Base-by-base conservation (phyloP, 164 flowering plant species). In the Chimonanthus praecox region DNA sequence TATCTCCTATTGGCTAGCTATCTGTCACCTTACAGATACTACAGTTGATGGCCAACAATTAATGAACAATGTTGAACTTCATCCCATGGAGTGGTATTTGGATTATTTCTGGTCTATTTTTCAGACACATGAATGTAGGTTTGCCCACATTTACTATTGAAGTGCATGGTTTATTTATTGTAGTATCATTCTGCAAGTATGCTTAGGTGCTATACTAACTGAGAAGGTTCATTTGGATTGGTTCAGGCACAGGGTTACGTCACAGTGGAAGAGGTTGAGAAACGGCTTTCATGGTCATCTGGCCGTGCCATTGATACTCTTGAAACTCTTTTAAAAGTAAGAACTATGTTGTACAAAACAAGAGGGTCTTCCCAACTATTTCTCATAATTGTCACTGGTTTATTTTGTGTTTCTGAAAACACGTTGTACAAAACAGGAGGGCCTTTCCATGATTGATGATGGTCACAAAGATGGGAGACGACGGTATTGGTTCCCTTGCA, bases 361-460 rank as follows among this genome's bases (percentile, higher is more conserved):
- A 6, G 4, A 16, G 13, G 66, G 9, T 18, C 20, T 7, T 21
- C 20, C 66, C 44, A 18, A 7, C 20, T 21, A 21, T 63, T 72
- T 11, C 0, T 43, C 16, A 48, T 33, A 6, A n/a, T n/a, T 10
- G 49, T 15, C 44, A 43, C 10, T 71, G 20, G 58, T 13, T 47
- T 44, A 43, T 33, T 33, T 33, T 45, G 68, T 66, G 49, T 64
- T 49, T 16, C 47, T 70, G 61, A 71, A 48, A 50, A 73, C 33
- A 13, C 45, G 7, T 80, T 75, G 45, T 58, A 48, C 67, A 6
- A 68, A 81, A 74, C 96, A 95, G 99, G 99, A 95, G 75, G 97
- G 98, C 69, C 97, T 93, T 76, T 91, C 99, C 16, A 95, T 95
- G 99, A 86, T 95, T 47, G 99, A 95, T 80, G 90, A 93, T 75